phyloP scores from a whole-genome alignment of 2,329 filamentous ascomycete genomes.

The Alternaria sp. region DNA sequence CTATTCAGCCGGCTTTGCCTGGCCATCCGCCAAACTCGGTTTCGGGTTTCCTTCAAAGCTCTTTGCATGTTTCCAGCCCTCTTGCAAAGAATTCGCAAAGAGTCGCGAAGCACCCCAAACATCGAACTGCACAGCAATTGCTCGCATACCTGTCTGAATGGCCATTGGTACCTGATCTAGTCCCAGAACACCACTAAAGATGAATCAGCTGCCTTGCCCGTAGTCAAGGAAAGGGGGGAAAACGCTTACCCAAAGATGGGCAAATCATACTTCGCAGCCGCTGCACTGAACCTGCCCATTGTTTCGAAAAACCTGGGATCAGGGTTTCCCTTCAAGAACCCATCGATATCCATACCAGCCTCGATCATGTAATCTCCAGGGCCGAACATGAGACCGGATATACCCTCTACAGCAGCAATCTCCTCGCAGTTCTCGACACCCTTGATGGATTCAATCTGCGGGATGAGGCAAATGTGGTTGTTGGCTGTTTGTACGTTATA shows the following conservation, averaged over 20 bases:
- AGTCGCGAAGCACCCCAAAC: slow-evolving; percentile 36
- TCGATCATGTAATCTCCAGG: slow-evolving; percentile 40
- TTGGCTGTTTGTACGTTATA: slow-evolving; percentile 38
- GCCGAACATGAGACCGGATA: slow-evolving; percentile 39
- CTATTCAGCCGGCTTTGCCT: slow-evolving; percentile 2
- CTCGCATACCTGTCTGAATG: slow-evolving; percentile 31
- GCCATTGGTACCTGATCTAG: slow-evolving; percentile 33
- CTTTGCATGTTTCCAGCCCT: slow-evolving; percentile 32
- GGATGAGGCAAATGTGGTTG: slow-evolving; percentile 39
- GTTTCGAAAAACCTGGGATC: slow-evolving; percentile 30
- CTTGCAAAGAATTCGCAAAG: slow-evolving; percentile 26
- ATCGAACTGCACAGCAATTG: slow-evolving; percentile 38
- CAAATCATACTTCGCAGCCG: slow-evolving; percentile 34
- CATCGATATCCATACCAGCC: slow-evolving; percentile 31
- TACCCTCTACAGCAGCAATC: slow-evolving; percentile 39
- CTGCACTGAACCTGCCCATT: slow-evolving; percentile 32
- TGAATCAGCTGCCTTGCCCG: slow-evolving; percentile 6
- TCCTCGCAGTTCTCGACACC: slow-evolving; percentile 39
- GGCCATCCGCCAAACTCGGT: slow-evolving; percentile 15
- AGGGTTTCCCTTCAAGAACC: slow-evolving; percentile 26
- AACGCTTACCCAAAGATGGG: slow-evolving; percentile 33
- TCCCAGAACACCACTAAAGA: slow-evolving; percentile 28
- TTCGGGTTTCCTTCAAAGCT: slow-evolving; percentile 23
- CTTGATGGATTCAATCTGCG: slow-evolving; percentile 39
- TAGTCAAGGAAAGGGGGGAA: not conserved